Percentiles rank a stretch among this genome's conserved stretches.
Conservation (phyloP, 176 grass and related monocot genomes). For the Zea mays region DNA sequence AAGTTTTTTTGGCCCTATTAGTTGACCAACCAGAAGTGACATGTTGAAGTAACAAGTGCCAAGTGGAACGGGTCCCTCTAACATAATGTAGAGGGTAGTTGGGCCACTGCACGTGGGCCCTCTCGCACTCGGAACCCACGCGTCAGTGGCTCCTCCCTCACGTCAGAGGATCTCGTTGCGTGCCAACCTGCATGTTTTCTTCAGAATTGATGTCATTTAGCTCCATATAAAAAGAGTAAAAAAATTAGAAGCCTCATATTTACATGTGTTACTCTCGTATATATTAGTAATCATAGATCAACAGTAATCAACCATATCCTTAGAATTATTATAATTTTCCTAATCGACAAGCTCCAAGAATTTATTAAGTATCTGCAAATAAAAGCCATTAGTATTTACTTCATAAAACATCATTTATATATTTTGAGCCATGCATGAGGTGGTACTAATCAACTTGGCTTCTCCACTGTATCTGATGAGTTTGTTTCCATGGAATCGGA, state of each 20-base stretch:
- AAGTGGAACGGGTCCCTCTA: not conserved
- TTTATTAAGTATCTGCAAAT: not conserved
- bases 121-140: too few species aligned
- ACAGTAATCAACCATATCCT: not conserved
- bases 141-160: too few species aligned
- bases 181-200: not conserved
- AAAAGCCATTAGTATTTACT: not conserved
- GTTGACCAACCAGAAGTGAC: slow-evolving; percentile 2
- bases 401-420: not conserved
- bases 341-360: not conserved
- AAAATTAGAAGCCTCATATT: not conserved
- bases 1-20: too few species aligned
- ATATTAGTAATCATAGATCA: not conserved
- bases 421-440: not conserved
- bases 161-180: too few species aligned
- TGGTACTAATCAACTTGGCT: not conserved
- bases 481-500: slow-evolving; percentile 18
- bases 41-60: slow-evolving; percentile 23
- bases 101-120: too few species aligned
- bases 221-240: not conserved
- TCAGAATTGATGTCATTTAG: not conserved
- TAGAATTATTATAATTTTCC: not conserved
- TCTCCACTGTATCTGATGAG: slow-evolving; percentile 35
- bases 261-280: not conserved
- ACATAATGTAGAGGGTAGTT: too few species aligned